A percentile compares a stretch with the other conserved stretches of the same genome.
These are phyloP conservation scores for Pseudognaphalium luteoalbum DNA, from an alignment of 129 eudicot genomes.

Conservation along the genomic window DNA sequence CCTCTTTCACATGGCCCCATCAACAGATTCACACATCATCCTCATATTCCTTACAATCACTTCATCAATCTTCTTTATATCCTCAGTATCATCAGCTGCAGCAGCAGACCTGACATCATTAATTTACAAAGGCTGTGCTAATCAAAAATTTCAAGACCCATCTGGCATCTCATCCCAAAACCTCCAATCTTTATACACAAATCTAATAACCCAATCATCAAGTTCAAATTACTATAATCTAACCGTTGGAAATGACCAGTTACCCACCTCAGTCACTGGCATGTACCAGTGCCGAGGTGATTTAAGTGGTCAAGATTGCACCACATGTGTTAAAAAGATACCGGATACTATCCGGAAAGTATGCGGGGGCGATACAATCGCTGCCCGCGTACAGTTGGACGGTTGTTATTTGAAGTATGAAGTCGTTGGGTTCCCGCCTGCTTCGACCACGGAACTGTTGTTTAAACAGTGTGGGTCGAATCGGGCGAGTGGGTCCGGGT, in stretches of 20 bases:
- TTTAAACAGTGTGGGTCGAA: conserved; percentile 66
- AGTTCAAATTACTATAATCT: conserved; percentile 55
- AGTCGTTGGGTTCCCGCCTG: conserved; percentile 57
- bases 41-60: conserved; percentile 16
- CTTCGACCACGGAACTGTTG: conserved; percentile 49
- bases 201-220: conserved; percentile 58
- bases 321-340: conserved; percentile 45
- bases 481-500: conserved; percentile 74
- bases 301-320: conserved; percentile 49
- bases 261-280: conserved; percentile 50
- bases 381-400: conserved; percentile 59
- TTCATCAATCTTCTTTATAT: conserved; percentile 11
- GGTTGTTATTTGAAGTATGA: conserved; percentile 77
- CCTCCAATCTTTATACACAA: conserved; percentile 44
- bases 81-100: background rate
- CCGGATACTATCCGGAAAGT: conserved; percentile 33
- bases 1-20: conserved; percentile 41
- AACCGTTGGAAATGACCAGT: conserved; percentile 42
- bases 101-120: conserved; percentile 40
- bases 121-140: conserved; percentile 82
- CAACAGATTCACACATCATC: conserved; percentile 8
- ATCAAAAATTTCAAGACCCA: conserved; percentile 67
- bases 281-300: conserved; percentile 87
- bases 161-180: conserved; percentile 42
- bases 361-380: conserved; percentile 67